Conservation (phyloP, 345 rosid species). For the Rhizophora apiculata region DNA sequence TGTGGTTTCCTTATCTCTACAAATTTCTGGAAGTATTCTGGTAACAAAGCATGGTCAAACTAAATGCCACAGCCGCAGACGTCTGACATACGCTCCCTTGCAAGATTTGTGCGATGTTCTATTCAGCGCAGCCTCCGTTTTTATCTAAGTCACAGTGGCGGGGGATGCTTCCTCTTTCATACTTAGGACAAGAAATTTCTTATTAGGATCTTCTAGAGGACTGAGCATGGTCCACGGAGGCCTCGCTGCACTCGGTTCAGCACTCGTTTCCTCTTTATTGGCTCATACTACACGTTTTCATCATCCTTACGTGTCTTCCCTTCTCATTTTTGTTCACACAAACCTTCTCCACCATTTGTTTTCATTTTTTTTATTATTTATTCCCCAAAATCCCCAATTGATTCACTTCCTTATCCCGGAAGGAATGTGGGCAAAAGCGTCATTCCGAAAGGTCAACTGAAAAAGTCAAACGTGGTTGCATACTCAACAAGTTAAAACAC, state of each 20-base stretch:
- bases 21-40: no score
- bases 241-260: constrained; percentile 2
- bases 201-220: constrained; percentile 6
- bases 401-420: not conserved
- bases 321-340: not conserved
- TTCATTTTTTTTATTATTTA: not conserved
- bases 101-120: not conserved
- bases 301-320: constrained; percentile 30
- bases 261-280: not conserved
- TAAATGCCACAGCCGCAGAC: no score
- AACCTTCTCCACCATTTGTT: not conserved
- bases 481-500: constrained; percentile 8
- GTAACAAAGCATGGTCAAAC: no score
- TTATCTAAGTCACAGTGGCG: not conserved
- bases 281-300: constrained; percentile 24
- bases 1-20: no score
- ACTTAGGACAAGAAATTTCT: not conserved
- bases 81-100: no score
- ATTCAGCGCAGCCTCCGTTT: not conserved
- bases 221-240: constrained; percentile 12
- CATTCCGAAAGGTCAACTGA: constrained; percentile 37
- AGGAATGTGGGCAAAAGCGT: constrained; percentile 27
- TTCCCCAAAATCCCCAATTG: constrained; percentile 4
- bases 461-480: constrained; percentile 24
- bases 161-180: constrained; percentile 2